Evolutionary conservation across 768 basidiomycete genomes (phyloP).

Genomic region (Podaxis sp.): DNA sequence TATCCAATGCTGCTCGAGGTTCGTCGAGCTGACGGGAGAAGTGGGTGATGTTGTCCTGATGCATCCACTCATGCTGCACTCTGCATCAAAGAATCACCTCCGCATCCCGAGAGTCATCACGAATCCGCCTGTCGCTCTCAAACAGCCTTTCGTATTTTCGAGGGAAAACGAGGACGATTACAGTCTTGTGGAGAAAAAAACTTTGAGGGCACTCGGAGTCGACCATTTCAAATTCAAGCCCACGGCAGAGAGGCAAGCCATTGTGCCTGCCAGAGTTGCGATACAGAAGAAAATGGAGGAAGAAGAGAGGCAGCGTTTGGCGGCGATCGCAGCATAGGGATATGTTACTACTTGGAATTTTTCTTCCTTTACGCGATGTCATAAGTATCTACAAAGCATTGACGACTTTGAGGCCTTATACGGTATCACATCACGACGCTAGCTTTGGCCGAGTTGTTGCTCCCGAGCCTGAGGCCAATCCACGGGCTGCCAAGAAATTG

Average conservation of each 20-base stretch:
- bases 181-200: constrained; percentile 61
- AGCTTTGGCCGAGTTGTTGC: too few relatives aligned
- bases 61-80: constrained; percentile 66
- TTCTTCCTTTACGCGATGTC: not conserved
- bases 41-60: constrained; percentile 64
- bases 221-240: constrained; percentile 45
- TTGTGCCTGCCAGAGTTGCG: constrained; percentile 47
- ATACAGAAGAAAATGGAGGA: constrained; percentile 48
- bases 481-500: not conserved
- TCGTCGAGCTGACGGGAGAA: constrained; percentile 59
- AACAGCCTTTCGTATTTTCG: constrained; percentile 53
- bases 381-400: not conserved
- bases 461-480: too few relatives aligned
- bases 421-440: too few relatives aligned
- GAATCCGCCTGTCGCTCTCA: constrained; percentile 60
- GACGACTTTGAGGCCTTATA: not conserved
- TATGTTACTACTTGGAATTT: not conserved
- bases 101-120: constrained; percentile 61
- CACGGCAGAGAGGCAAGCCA: constrained; percentile 44
- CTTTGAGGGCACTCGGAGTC: constrained; percentile 50
- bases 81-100: constrained; percentile 58
- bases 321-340: constrained; percentile 11
- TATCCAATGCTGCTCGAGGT: constrained; percentile 39
- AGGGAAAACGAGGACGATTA: constrained; percentile 45
- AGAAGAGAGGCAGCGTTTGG: constrained; percentile 45